Conservation (phyloP, 352 stramenopile genomes). For the Phytophthora pinifolia region DNA sequence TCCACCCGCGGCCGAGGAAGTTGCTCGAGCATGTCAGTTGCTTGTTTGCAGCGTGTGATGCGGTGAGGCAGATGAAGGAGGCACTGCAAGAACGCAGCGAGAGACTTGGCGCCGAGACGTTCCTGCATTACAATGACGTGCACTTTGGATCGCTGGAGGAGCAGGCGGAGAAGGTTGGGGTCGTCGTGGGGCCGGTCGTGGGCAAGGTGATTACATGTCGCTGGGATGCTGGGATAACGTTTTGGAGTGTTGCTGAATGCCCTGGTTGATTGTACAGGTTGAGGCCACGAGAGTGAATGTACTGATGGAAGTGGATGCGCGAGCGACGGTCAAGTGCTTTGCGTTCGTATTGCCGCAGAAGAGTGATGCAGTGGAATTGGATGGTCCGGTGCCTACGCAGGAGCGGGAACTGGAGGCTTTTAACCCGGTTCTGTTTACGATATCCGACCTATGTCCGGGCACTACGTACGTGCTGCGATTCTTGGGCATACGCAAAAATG, state of each 20-base stretch:
- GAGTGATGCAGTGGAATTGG: neutral
- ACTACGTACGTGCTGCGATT: conserved; percentile 45
- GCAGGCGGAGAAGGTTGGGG: conserved; percentile 17
- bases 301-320: conserved; percentile 40
- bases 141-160: conserved; percentile 29
- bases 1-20: conserved; percentile 53
- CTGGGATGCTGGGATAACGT: neutral
- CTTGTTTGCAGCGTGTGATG: conserved; percentile 42
- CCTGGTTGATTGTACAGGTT: conserved; percentile 16
- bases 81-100: conserved; percentile 24
- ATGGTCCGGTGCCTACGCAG: conserved; percentile 3
- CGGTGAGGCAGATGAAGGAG: conserved; percentile 35
- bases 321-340: conserved; percentile 33
- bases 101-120: conserved; percentile 13
- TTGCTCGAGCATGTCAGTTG: conserved; percentile 64
- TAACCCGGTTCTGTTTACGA: conserved; percentile 19
- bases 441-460: conserved; percentile 25
- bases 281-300: conserved; percentile 23
- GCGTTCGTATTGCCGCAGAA: conserved; percentile 27
- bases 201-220: conserved; percentile 3
- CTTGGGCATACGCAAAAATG: conserved; percentile 33
- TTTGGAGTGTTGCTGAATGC: neutral
- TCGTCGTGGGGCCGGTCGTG: conserved; percentile 46
- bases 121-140: conserved; percentile 33
- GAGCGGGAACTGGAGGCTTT: conserved; percentile 13